phyloP scores from a whole-genome alignment of 805 yeast species.

The Saccharomycopsis sp. region DNA sequence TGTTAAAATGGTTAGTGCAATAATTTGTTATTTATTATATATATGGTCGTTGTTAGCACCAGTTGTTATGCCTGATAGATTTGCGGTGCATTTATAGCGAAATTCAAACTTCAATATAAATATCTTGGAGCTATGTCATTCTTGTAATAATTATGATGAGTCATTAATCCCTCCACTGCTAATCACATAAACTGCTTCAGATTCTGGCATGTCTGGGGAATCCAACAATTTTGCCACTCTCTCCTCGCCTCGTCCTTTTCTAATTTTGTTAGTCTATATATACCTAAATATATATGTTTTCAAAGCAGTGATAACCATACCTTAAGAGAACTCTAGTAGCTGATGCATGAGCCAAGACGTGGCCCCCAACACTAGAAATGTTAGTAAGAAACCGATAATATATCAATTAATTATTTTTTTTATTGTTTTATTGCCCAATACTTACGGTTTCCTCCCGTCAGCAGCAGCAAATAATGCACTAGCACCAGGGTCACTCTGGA shows the following conservation, averaged over 20 bases:
- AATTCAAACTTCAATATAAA: neutral
- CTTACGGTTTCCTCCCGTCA: constrained; percentile 69
- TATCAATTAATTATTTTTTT: neutral
- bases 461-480: constrained; percentile 72
- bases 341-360: constrained; percentile 74
- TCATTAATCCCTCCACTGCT: constrained; percentile 64
- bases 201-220: constrained; percentile 77
- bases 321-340: constrained; percentile 63
- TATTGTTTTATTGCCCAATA: too few species aligned
- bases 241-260: constrained; percentile 76
- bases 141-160: constrained; percentile 26
- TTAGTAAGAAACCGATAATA: neutral
- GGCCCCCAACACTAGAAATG: constrained; percentile 55
- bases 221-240: constrained; percentile 75
- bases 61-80: constrained; percentile 81
- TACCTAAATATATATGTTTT: neutral
- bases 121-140: neutral
- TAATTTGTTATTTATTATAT: constrained; percentile 83
- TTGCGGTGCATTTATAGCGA: constrained; percentile 30
- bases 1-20: constrained; percentile 87
- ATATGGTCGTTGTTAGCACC: constrained; percentile 94
- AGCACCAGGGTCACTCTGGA: constrained; percentile 82
- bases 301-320: constrained; percentile 16
- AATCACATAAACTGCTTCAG: constrained; percentile 68
- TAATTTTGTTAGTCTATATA: constrained; percentile 17